Percentiles rank a stretch among this genome's conserved stretches.
phyloP scores from a whole-genome alignment of 768 basidiomycete genomes.

The Lactifluus piperatus region DNA sequence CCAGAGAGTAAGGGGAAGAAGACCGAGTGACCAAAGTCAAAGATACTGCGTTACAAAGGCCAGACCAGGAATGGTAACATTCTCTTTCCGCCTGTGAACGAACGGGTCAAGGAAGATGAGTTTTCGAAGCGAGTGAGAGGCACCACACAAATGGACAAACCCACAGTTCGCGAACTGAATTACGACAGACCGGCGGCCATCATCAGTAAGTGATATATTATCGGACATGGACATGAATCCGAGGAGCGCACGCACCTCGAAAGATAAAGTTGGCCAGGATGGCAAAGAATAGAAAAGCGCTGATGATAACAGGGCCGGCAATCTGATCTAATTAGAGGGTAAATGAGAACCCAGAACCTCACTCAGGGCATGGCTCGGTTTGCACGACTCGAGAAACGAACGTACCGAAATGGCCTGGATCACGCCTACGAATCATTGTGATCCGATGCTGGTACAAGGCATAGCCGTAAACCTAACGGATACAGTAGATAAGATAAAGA shows the following conservation, averaged over 20 bases:
- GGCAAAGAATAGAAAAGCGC: conserved; percentile 75
- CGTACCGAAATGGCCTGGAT: conserved; percentile 83
- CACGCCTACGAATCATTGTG: conserved; percentile 81
- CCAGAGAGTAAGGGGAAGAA: not conserved
- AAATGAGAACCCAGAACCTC: not conserved
- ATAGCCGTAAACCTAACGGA: conserved; percentile 71
- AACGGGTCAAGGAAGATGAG: not conserved
- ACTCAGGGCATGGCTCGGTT: not conserved
- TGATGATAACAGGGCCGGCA: conserved; percentile 76
- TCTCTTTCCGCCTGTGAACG: conserved; percentile 7
- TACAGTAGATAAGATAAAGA: not conserved
- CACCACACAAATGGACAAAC: not conserved
- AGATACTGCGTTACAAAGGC: conserved; percentile 11
- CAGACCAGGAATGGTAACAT: conserved; percentile 17
- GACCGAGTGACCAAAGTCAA: not conserved
- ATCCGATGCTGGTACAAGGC: conserved; percentile 79
- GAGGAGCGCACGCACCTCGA: conserved; percentile 53
- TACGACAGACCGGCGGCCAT: not conserved
- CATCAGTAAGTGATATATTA: not conserved
- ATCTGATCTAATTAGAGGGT: conserved; percentile 51
- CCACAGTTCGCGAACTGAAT: conserved; percentile 19
- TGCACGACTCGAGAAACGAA: not conserved
- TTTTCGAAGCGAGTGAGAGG: not conserved
- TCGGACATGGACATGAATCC: not conserved
- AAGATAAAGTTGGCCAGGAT: conserved; percentile 83